These are phyloP conservation scores for Pyrus pyrifolia DNA, from an alignment of 306 rosid genomes.

Conservation along the genomic window DNA sequence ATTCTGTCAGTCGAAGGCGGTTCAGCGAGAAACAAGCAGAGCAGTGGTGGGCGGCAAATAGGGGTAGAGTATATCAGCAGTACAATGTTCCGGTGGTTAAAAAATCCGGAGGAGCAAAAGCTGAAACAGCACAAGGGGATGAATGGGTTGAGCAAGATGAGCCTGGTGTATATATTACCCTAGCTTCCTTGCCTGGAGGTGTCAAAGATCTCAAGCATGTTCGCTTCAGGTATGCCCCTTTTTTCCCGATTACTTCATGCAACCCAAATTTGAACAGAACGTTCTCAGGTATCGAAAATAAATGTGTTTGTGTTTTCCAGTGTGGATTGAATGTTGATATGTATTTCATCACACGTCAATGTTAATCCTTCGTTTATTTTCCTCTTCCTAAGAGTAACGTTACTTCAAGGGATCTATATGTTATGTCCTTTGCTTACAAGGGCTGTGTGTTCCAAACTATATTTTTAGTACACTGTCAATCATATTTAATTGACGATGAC, in stretches of 20 bases:
- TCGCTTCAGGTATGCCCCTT: conserved; percentile 76
- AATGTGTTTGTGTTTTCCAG: background rate
- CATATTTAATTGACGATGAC: background rate
- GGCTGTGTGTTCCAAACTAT: background rate
- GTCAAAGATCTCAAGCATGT: conserved; percentile 83
- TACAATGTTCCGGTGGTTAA: conserved; percentile 57
- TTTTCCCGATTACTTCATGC: background rate
- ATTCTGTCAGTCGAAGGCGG: conserved; percentile 57
- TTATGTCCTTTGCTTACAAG: background rate
- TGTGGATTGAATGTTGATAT: background rate
- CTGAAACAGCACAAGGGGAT: conserved; percentile 4
- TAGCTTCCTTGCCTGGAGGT: conserved; percentile 74
- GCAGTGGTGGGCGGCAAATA: conserved; percentile 78
- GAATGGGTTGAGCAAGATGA: conserved; percentile 96
- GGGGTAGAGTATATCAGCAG: conserved; percentile 55
- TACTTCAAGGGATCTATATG: background rate
- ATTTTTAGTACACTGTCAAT: background rate
- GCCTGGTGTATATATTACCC: conserved; percentile 85
- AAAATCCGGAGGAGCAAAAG: conserved; percentile 22
- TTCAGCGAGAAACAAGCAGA: conserved; percentile 84
- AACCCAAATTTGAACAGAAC: background rate
- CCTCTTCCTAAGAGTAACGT: background rate
- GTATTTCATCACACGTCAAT: background rate
- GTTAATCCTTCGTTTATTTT: background rate
- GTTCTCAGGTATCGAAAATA: background rate